Conservation (phyloP, 768 basidiomycete genomes). For the Pleurotus citrinopileatus region DNA sequence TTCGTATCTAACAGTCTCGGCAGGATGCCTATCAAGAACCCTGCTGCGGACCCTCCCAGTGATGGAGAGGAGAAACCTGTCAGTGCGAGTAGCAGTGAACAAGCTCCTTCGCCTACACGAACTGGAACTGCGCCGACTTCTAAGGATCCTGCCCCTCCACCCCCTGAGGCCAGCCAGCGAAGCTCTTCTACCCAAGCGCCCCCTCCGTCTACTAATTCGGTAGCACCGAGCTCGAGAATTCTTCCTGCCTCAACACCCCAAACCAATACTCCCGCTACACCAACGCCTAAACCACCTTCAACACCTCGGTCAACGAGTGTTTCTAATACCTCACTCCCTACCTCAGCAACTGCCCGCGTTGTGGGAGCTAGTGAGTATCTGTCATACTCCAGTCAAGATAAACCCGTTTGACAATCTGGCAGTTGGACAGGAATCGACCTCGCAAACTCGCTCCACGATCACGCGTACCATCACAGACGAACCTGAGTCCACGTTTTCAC, state of each 20-base stretch:
- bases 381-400: background rate
- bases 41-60: background rate
- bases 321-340: background rate
- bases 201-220: background rate
- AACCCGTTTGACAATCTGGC: background rate
- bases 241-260: background rate
- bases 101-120: background rate
- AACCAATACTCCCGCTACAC: background rate
- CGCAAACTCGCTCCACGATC: constrained; percentile 3
- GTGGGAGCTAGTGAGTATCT: background rate
- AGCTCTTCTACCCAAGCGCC: background rate
- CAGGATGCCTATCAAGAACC: constrained; percentile 1
- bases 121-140: background rate
- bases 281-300: background rate
- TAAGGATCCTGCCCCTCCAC: background rate
- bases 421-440: background rate
- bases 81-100: too few relatives aligned
- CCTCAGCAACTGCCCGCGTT: background rate
- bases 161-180: background rate
- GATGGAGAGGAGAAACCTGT: background rate
- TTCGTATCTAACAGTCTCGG: background rate
- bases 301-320: background rate
- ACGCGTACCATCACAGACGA: constrained; percentile 40
- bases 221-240: background rate
- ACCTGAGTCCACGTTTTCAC: constrained; percentile 41